Evolutionary conservation across 2,329 filamentous ascomycete genomes (phyloP).

Genomic region (Fusarium tanahbumbuense): DNA sequence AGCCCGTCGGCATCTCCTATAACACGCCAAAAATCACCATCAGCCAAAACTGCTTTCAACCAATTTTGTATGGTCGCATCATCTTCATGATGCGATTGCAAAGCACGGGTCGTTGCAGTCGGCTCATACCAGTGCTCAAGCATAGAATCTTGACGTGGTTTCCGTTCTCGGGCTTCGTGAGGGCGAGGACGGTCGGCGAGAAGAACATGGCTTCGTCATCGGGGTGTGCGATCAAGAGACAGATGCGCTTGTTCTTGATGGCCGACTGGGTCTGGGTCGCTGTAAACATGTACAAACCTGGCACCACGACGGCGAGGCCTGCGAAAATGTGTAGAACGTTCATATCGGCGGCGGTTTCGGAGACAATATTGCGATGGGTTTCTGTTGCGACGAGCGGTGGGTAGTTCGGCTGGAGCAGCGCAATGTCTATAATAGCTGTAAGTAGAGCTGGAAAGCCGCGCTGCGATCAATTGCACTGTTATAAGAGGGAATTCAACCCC

Average conservation of each 20-base stretch:
- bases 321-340: conserved; percentile 43
- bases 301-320: conserved; percentile 54
- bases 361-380: not conserved
- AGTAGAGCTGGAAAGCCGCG: not conserved
- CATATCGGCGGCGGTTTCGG: conserved; percentile 29
- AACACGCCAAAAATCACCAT: conserved; percentile 29
- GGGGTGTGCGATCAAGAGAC: conserved; percentile 93
- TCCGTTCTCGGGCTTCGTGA: conserved; percentile 80
- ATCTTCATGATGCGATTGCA: conserved; percentile 13
- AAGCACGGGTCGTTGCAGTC: conserved; percentile 17
- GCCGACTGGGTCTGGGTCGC: conserved; percentile 58
- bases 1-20: conserved; percentile 86
- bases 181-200: conserved; percentile 84
- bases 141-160: conserved; percentile 97
- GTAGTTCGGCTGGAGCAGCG: conserved; percentile 1
- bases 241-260: conserved; percentile 85
- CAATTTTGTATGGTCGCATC: conserved; percentile 24
- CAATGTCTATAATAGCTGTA: conserved; percentile 2
- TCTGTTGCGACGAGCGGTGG: conserved; percentile 4
- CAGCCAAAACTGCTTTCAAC: conserved; percentile 32
- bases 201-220: conserved; percentile 99
- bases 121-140: conserved; percentile 77
- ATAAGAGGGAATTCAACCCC: not conserved
- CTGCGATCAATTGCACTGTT: conserved; percentile 3
- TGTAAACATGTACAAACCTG: conserved; percentile 65